Conservation (phyloP, 805 yeast species). For the Alloascoidea africana region DNA sequence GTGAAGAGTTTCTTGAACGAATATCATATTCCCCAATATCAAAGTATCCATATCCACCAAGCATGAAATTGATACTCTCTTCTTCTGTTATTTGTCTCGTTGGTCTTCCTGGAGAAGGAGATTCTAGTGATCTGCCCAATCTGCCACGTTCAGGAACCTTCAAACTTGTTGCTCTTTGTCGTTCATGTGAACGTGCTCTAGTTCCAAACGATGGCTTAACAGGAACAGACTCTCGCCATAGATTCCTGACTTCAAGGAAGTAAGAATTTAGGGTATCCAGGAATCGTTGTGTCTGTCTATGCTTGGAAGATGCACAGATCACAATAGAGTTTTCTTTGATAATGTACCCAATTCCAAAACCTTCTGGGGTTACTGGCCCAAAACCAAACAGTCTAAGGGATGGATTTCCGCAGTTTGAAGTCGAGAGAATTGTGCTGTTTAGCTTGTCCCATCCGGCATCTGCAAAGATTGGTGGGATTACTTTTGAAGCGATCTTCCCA, state of each 20-base stretch:
- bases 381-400: slow-evolving; percentile 78
- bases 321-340: slow-evolving; percentile 68
- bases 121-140: no score
- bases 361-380: slow-evolving; percentile 82
- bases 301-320: slow-evolving; percentile 75
- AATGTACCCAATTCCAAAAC: slow-evolving; percentile 88
- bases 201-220: no score
- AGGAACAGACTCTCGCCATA: slow-evolving; percentile 20
- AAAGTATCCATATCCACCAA: slow-evolving; percentile 84
- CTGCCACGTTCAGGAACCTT: no score
- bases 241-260: slow-evolving; percentile 38
- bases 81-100: no score
- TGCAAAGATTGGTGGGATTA: slow-evolving; percentile 67
- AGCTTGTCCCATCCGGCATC: slow-evolving; percentile 82
- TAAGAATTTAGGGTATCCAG: slow-evolving; percentile 51
- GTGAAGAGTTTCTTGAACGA: slow-evolving; percentile 43
- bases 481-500: no score
- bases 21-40: slow-evolving; percentile 55
- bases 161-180: no score
- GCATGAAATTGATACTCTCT: slow-evolving; percentile 23
- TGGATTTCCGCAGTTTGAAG: slow-evolving; percentile 88
- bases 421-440: slow-evolving; percentile 66
- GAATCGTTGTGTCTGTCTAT: slow-evolving; percentile 74
- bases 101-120: no score
- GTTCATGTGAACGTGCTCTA: no score